Base-by-base conservation (phyloP, 352 stramenopile genomes). In the Globisporangium iwayamae region DNA sequence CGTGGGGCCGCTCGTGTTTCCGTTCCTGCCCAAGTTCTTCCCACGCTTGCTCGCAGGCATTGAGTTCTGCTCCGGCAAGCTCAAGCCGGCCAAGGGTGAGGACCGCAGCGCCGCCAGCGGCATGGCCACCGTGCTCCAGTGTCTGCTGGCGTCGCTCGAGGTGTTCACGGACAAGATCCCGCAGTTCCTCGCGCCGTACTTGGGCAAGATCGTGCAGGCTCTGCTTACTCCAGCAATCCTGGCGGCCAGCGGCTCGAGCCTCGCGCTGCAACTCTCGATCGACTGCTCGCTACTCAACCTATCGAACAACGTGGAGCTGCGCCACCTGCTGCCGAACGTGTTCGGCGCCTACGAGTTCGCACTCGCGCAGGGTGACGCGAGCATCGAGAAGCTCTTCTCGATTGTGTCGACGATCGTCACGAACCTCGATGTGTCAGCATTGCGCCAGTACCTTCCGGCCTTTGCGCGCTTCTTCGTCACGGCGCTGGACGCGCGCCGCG, bases 401-500 rank as follows among this genome's bases (percentile, higher is more conserved):
- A 72, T 93, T 3, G 81, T 95, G 10, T 79, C 79, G 34, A 88
- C 73, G 5, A 72, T 94, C 18, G 85, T 93, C 13, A 67, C 69
- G 30, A 57, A 62, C 0, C 76, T 96, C 41, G 72, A 89, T 10
- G 71, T 74, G 13, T 45, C 72, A 1, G 68, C 76, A 38, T 63
- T 96, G 46, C 82, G 85, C 2, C 79, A 85, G 57, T 78, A 92
- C 62, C 47, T 94, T 59, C 66, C 85, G n/a, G 68, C 65, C n/a
- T 87, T 95, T 52, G 85, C 86, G 48, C 84, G 85, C 48, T 94
- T 96, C 66, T 94, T 93, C 58, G 80, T 96, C 2, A 89, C 79
- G 30, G 78, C 78, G 25, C 58, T 96, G 43, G 88, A 96, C 53
- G 63, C 79, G 57, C 84, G 86, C 30, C 86, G 88, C 54, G 77